Base-by-base conservation (phyloP, 1,284 basidiomycete species). In the Melampsora abietis-canadensis region DNA sequence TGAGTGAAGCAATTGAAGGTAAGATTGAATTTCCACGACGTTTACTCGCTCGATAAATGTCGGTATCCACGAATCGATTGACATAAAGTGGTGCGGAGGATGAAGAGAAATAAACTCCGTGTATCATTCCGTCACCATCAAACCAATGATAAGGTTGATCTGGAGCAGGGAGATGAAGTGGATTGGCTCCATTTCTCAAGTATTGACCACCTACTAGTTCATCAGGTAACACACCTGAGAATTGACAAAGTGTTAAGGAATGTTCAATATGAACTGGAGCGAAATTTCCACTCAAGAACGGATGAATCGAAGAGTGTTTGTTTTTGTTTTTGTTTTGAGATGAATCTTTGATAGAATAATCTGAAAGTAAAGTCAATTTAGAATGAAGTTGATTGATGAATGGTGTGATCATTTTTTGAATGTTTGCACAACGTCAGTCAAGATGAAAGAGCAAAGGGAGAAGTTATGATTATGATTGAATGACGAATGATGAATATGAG, bases 171-270 rank as follows among this genome's bases (percentile, higher is more conserved):
- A 76, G 76, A 62, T 77, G 79, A 40, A 76, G 79, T 0, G 84
- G 84, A 74, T 85, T 85, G n/a, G 83, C 83, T 14, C 84, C 85
- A 76, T 85, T 85, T 59, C 85, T 78, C 37, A 85, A 81, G 76
- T 85, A 85, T 79, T 78, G 81, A 69, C 80, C 79, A 31, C 81
- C 82, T 0, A 77, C 78, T 24, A 83, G 78, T 75, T 82, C 80
- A 0, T 46, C 19, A 0, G 82, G 82, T n/a, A 83, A 76, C 4
- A 74, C 37, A 17, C 82, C 82, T 7, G 74, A 60, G 44, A 76
- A 77, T n/a, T 78, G 64, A 72, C 81, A 82, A 15, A 78, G 76
- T 15, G 80, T 81, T 31, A 81, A 77, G 4, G 77, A 77, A 31
- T 77, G 77, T 64, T 83, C 82, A 27, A 77, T 76, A 6, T 78